phyloP scores from a whole-genome alignment of 2,329 filamentous ascomycete genomes.

The Phaeoacremonium minimum region DNA sequence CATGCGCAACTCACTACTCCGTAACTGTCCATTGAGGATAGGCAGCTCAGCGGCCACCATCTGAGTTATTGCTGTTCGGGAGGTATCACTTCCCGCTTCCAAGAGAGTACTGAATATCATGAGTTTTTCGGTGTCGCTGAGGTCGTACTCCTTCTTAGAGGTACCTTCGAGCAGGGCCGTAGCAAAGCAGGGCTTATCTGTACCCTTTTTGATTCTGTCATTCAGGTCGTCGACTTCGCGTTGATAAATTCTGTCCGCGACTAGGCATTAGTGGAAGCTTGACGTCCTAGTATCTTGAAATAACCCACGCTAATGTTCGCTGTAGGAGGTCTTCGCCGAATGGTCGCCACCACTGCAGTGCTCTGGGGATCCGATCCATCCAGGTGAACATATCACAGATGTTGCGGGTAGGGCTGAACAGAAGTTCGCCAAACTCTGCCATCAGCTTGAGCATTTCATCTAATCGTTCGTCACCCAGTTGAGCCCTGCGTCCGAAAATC shows the following conservation, averaged over 20 bases:
- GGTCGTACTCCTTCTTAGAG: constrained; percentile 1
- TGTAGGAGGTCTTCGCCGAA: constrained; percentile 16
- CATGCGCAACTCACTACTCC: too few relatives aligned
- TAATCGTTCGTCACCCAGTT: constrained; percentile 13
- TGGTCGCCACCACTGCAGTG: constrained; percentile 22
- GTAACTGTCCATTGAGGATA: constrained; percentile 23
- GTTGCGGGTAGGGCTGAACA: constrained; percentile 21
- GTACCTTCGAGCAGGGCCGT: constrained; percentile 22
- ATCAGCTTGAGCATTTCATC: constrained; percentile 14
- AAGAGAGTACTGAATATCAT: constrained; percentile 28
- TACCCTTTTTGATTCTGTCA: constrained; percentile 16
- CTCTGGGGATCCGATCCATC: constrained; percentile 20
- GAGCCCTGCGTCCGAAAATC: constrained; percentile 18
- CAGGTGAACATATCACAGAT: constrained; percentile 24
- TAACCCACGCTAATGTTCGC: constrained; percentile 6
- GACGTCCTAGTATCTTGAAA: background rate
- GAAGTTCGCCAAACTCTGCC: constrained; percentile 16
- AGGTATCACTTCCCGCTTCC: constrained; percentile 38
- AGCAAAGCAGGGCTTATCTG: constrained; percentile 21
- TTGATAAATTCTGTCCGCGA: constrained; percentile 15
- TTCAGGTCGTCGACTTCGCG: constrained; percentile 16
- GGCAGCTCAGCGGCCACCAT: constrained; percentile 21
- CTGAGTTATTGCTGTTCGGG: constrained; percentile 27
- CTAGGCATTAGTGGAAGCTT: background rate
- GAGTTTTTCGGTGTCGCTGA: constrained; percentile 17